Percentiles rank a stretch among this genome's conserved stretches.
Evolutionary conservation across 2,329 filamentous ascomycete genomes (phyloP).

Genomic region (Blastomyces parvus): DNA sequence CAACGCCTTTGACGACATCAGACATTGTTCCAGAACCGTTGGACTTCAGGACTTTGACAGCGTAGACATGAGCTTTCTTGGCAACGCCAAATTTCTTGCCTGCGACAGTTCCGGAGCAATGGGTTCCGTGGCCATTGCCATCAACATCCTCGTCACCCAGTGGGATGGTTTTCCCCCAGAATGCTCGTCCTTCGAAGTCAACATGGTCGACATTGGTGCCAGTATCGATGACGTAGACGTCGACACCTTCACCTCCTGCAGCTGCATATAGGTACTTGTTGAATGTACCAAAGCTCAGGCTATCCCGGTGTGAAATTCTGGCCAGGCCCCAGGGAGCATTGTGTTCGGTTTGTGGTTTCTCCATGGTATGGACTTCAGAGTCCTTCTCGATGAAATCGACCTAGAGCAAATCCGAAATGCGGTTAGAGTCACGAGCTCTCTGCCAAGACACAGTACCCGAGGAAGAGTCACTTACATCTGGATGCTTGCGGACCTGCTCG

Average conservation of each 20-base stretch:
- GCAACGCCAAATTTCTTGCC: slow-evolving; percentile 99
- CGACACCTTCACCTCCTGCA: slow-evolving; percentile 90
- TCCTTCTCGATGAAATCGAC: slow-evolving; percentile 96
- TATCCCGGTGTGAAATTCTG: slow-evolving; percentile 88
- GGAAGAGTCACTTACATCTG: slow-evolving; percentile 64
- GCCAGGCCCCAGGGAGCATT: slow-evolving; percentile 97
- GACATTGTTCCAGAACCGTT: slow-evolving; percentile 98
- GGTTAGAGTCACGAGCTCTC: slow-evolving; percentile 11
- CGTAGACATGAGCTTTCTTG: slow-evolving; percentile 95
- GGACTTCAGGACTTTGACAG: slow-evolving; percentile 95
- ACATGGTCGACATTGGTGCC: slow-evolving; percentile 90
- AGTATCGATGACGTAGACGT: slow-evolving; percentile 97
- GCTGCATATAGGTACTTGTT: slow-evolving; percentile 95
- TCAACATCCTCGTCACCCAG: slow-evolving; percentile 73
- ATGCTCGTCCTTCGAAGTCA: slow-evolving; percentile 91
- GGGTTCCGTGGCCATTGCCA: slow-evolving; percentile 96
- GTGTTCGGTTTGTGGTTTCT: slow-evolving; percentile 60
- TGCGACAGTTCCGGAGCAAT: slow-evolving; percentile 96
- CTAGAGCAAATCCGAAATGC: slow-evolving; percentile 40
- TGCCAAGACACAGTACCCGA: neutral
- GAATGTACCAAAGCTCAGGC: slow-evolving; percentile 80
- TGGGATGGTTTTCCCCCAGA: slow-evolving; percentile 96
- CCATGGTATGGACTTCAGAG: slow-evolving; percentile 78
- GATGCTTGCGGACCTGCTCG: slow-evolving; percentile 86
- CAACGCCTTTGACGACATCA: slow-evolving; percentile 96